Conservation (phyloP, 1,284 basidiomycete species). For the Mycosarcoma maydis region DNA sequence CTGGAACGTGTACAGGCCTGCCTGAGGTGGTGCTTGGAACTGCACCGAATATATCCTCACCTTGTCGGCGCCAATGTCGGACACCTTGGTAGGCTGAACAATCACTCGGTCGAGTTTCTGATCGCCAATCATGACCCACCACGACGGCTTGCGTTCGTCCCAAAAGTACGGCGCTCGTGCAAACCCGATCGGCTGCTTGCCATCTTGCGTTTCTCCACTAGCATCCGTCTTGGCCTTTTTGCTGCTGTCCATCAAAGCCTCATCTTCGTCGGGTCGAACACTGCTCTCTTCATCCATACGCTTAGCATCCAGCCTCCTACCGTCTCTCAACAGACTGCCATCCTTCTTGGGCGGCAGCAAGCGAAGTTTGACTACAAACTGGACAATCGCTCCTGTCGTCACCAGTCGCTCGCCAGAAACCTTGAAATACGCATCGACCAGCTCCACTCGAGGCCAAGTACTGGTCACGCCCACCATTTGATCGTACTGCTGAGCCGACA, state of each 20-base stretch:
- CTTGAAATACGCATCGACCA: slow-evolving; percentile 87
- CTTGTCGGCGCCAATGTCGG: slow-evolving; percentile 72
- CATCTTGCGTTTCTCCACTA: slow-evolving; percentile 62
- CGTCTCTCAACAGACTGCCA: slow-evolving; percentile 52
- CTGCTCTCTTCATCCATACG: slow-evolving; percentile 67
- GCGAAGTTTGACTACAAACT: slow-evolving; percentile 83
- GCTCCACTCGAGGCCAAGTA: slow-evolving; percentile 81
- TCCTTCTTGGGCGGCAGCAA: slow-evolving; percentile 71
- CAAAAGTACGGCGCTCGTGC: slow-evolving; percentile 89
- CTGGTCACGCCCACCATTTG: slow-evolving; percentile 78
- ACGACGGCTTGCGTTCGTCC: slow-evolving; percentile 62
- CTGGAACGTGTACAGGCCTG: slow-evolving; percentile 89
- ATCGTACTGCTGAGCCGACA: slow-evolving; percentile 66
- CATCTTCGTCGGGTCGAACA: slow-evolving; percentile 60
- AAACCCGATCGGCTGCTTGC: slow-evolving; percentile 71
- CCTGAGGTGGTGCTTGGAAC: slow-evolving; percentile 90
- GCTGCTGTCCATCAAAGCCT: no score
- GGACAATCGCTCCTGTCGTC: slow-evolving; percentile 88
- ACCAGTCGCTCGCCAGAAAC: slow-evolving; percentile 84
- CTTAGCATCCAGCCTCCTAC: slow-evolving; percentile 49
- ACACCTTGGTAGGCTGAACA: slow-evolving; percentile 85
- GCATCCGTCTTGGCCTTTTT: not conserved
- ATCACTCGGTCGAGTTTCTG: slow-evolving; percentile 88
- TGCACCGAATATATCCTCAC: slow-evolving; percentile 87
- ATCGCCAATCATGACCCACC: slow-evolving; percentile 79